phyloP scores from a whole-genome alignment of 2,329 filamentous ascomycete species.

The Torrubiellomyces zombiae region DNA sequence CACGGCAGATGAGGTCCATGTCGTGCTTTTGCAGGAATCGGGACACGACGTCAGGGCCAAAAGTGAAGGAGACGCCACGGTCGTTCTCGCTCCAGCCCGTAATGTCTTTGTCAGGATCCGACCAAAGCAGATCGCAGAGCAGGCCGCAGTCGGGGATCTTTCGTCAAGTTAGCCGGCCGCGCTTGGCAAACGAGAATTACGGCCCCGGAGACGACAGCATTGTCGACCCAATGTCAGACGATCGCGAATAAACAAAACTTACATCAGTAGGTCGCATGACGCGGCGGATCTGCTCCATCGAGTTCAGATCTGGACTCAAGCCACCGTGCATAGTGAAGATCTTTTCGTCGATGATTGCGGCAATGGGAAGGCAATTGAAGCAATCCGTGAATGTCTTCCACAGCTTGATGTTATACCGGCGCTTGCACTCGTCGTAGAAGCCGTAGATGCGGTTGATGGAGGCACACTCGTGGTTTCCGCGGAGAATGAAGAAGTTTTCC shows the following conservation, averaged over 20 bases:
- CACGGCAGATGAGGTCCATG: constrained; percentile 98
- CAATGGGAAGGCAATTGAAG: constrained; percentile 98
- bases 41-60: constrained; percentile 91
- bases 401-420: constrained; percentile 96
- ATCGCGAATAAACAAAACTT: constrained; percentile 33
- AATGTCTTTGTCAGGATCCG: constrained; percentile 97
- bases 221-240: background rate
- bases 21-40: constrained; percentile 98
- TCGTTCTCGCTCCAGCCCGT: constrained; percentile 99
- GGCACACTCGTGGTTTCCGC: constrained; percentile 97
- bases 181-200: too few relatives aligned
- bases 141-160: constrained; percentile 97
- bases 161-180: constrained; percentile 8
- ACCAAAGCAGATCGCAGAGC: constrained; percentile 95
- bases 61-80: constrained; percentile 95
- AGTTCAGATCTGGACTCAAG: constrained; percentile 91
- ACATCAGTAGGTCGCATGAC: constrained; percentile 99
- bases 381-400: constrained; percentile 99
- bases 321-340: constrained; percentile 99
- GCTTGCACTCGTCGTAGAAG: constrained; percentile 99
- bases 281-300: constrained; percentile 98
- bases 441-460: constrained; percentile 98
- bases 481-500: constrained; percentile 98
- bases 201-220: too few relatives aligned
- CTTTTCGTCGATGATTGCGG: constrained; percentile 98